Percentiles rank a stretch among this genome's conserved stretches.
These are phyloP conservation scores for Argentina anserina DNA, from an alignment of 306 rosid genomes.

Conservation along the genomic window DNA sequence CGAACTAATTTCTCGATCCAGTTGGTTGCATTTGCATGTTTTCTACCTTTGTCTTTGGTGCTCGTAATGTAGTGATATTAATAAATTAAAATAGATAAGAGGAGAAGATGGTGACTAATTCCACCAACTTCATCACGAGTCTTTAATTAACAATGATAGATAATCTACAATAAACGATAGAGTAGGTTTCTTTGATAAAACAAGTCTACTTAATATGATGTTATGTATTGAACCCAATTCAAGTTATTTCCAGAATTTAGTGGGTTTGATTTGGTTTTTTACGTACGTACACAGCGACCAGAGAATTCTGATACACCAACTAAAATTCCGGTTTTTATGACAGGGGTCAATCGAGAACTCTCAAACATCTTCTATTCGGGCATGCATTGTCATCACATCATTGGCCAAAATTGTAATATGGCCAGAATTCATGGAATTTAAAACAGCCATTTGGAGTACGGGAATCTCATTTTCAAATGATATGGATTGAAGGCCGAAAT, in stretches of 20 bases:
- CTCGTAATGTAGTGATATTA: neutral
- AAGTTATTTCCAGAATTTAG: neutral
- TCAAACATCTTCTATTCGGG: neutral
- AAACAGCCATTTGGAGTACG: neutral
- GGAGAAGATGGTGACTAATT: neutral
- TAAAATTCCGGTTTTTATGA: neutral
- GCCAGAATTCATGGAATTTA: neutral
- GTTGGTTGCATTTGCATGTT: neutral
- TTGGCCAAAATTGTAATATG: neutral
- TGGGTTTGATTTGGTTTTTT: neutral
- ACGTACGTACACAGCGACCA: neutral
- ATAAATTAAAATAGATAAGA: neutral
- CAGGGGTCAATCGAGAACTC: neutral
- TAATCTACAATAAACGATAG: neutral
- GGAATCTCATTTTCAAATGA: neutral
- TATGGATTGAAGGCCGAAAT: too few species aligned
- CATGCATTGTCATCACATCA: neutral
- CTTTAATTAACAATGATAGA: neutral
- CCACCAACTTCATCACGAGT: neutral
- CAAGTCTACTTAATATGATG: neutral
- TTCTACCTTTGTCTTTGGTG: neutral
- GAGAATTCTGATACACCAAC: neutral
- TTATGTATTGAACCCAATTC: neutral
- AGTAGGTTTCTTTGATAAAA: neutral
- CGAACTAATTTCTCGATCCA: neutral